These are phyloP conservation scores for Plasmopara viticola DNA, from an alignment of 352 stramenopile genomes.

Conservation along the genomic window DNA sequence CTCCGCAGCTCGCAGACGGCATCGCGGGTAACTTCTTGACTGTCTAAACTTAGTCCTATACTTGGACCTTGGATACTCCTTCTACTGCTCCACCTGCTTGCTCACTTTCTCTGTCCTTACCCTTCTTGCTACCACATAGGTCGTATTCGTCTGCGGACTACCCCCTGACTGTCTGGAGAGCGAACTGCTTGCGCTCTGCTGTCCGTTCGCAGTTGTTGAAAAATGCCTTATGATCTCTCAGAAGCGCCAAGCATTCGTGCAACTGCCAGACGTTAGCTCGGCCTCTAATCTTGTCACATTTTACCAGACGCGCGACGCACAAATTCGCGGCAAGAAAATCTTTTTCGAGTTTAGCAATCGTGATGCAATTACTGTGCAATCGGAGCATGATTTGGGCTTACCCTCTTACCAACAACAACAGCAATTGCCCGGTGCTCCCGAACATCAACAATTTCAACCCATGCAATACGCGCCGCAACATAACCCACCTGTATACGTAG, in stretches of 20 bases:
- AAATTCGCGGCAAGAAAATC: constrained; percentile 75
- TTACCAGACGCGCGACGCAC: constrained; percentile 66
- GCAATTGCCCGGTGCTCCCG: constrained; percentile 6
- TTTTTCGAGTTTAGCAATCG: constrained; percentile 71
- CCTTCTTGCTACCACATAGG: constrained; percentile 31
- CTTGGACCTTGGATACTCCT: not conserved
- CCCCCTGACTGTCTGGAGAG: constrained; percentile 75
- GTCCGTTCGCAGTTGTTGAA: constrained; percentile 74
- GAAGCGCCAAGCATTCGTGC: constrained; percentile 75
- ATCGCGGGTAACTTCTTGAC: constrained; percentile 40
- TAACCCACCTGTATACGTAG: constrained; percentile 11
- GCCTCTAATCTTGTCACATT: constrained; percentile 72
- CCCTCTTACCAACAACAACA: constrained; percentile 27
- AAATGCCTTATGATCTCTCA: constrained; percentile 69
- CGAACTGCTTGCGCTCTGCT: constrained; percentile 75
- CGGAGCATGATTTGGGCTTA: constrained; percentile 21
- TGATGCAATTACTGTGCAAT: constrained; percentile 46
- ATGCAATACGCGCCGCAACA: constrained; percentile 20
- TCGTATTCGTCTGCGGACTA: constrained; percentile 72
- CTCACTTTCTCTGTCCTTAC: constrained; percentile 19
- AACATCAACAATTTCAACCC: constrained; percentile 20
- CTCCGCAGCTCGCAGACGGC: constrained; percentile 28
- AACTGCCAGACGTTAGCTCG: constrained; percentile 57
- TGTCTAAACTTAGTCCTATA: constrained; percentile 3
- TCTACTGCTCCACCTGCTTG: constrained; percentile 5